A percentile compares a stretch with the other conserved stretches of the same genome.
Evolutionary conservation across 1,284 basidiomycete genomes (phyloP).

Genomic region (Inonotus hispidus): DNA sequence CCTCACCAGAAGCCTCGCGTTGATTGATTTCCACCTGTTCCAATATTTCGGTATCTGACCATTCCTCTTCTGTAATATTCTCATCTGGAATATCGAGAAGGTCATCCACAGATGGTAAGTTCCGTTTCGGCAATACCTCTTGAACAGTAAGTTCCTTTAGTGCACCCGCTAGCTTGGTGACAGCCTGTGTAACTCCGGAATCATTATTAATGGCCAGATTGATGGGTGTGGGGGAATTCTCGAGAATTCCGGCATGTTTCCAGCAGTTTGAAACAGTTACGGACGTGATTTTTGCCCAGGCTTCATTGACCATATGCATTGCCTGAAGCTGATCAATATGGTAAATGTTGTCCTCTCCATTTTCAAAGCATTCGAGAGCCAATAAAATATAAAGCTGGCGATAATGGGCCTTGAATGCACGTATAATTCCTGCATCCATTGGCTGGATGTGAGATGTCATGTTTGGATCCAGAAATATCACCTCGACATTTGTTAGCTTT

Average conservation of each 20-base stretch:
- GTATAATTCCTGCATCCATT: constrained; percentile 10
- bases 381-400: background rate
- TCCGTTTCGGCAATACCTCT: background rate
- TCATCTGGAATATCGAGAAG: background rate
- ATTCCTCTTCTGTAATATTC: background rate
- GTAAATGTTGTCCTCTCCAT: background rate
- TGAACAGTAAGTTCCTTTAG: background rate
- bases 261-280: constrained; percentile 12
- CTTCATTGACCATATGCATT: constrained; percentile 1
- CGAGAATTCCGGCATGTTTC: constrained; percentile 7
- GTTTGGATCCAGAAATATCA: constrained; percentile 8
- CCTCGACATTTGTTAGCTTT: background rate
- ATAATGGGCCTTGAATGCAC: constrained; percentile 8
- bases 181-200: background rate
- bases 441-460: constrained; percentile 9
- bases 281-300: background rate
- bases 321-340: constrained; percentile 6
- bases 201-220: constrained; percentile 16
- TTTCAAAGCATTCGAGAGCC: background rate
- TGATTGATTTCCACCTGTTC: background rate
- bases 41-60: constrained; percentile 5
- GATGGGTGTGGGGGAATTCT: constrained; percentile 16
- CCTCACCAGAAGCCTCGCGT: background rate
- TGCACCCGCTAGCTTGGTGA: background rate
- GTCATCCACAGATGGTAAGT: background rate